Evolutionary conservation across 805 yeast species (phyloP), one percentile per base, ranked within the genome.

Genomic region (Cyberlindnera subsufficiens): DNA sequence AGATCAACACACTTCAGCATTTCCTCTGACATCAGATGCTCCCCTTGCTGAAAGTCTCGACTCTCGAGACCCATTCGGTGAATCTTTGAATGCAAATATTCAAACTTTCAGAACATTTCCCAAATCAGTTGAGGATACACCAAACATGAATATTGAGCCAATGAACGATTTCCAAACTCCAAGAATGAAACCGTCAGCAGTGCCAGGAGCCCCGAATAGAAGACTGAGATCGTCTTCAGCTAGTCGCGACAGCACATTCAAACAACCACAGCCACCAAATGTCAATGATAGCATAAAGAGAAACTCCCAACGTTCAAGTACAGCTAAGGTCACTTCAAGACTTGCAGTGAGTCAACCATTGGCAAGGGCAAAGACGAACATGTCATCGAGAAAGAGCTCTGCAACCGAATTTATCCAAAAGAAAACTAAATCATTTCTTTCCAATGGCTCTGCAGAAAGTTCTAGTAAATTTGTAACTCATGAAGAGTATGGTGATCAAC

Each of bases 271-370:
- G 22, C 36, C 56, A 10, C 32, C 46, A 9, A 42, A 42, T 3
- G 17, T 32, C 4, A 17, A 36, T 22, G 64, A 58, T 17, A 42
- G 55, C 3, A 48, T 53, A 30, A 56, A 51, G 42, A 52, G 57
- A 39, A 42, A 43, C 4, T 9, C 18, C 11, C 43, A 59, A 33
- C 60, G 69, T 44, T 54, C 65, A 25, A 64, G 71, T 0, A 66
- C 71, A 34, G 64, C 78, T 0, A 68, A 65, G 44, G 70, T 74
- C 10, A 72, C 77, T 1, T 73, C 78, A 9, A 58, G 79, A 39
- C 59, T 74, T 31, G 67, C 69, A 8, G 62, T 72, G 6, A 13
- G 16, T 9, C 76, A 71, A 33, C 74, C 75, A 3, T 44, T 61
- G 4, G 35, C 60, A 8, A 42, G 45, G 10, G 45, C 53, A 13